Evolutionary conservation across 2,329 filamentous ascomycete species (phyloP), one percentile per base, ranked within the genome.

Genomic region (Aureobasidium namibiae): DNA sequence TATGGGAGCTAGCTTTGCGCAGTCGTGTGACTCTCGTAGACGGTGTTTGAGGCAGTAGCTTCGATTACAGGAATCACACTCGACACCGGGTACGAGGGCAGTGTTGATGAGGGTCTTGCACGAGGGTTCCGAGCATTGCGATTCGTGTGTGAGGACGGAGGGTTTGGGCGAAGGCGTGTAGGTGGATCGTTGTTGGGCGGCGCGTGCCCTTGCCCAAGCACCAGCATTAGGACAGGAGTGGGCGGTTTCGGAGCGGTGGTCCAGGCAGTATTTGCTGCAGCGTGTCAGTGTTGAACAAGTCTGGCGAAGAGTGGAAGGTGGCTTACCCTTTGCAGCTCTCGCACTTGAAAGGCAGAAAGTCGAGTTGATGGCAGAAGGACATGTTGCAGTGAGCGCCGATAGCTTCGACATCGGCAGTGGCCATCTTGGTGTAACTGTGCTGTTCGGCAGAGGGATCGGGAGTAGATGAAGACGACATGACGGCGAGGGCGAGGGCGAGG

Each of bases 281-380:
- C 13, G 33, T 10, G 59, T 59, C 49, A 61, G 57, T 61, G 39
- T 33, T 13, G 26, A 23, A 7, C 4, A 6, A n/a, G 13, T 29
- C 18, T 36, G 24, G 4, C 11, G 33, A 41, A 16, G 38, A 14
- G 16, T 21, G 2, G 16, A 31, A 9, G 49, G 60, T 52, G 13
- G 65, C 69, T 41, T 67, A 79, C 75, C 80, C 79, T 68, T 76
- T 82, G 76, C 94, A 99, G 66, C 89, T 94, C 71, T 95, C 89
- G 77, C 94, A 99, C 69, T 85, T 82, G 74, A 97, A 97, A 4
- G 94, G 94, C 4, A 99, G 84, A 73, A 99, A 97, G 75, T 97
- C 94, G 62, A 97, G 88, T 70, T 94, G 89, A 71, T 92, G 88
- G 80, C 94, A 99, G 79, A 90, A 95, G 64, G 87, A 79, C 75